These are phyloP conservation scores for Lactarius evosmus DNA, from an alignment of 768 basidiomycete genomes.

Conservation along the genomic window DNA sequence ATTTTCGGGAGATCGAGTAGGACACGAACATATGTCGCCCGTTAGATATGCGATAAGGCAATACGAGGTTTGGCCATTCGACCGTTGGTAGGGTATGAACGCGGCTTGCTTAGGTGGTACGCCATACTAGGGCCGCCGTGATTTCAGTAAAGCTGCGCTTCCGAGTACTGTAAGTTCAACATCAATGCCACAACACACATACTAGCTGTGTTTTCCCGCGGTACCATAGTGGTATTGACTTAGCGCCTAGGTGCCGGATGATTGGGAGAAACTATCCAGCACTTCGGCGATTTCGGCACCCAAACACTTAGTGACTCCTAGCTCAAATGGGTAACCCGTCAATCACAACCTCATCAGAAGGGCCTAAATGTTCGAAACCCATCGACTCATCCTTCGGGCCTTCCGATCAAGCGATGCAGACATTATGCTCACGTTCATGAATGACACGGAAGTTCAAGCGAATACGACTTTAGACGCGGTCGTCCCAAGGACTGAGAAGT, in stretches of 20 bases:
- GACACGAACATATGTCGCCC: neutral
- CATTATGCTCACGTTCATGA: neutral
- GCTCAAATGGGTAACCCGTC: neutral
- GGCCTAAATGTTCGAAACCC: conserved; percentile 1
- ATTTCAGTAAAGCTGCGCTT: neutral
- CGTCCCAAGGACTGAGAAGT: conserved; percentile 7
- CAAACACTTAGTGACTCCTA: neutral
- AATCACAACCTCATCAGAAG: neutral
- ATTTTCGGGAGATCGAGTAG: neutral
- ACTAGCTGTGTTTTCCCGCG: neutral
- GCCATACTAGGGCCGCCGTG: neutral
- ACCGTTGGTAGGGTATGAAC: neutral
- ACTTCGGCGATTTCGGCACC: neutral
- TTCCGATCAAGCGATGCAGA: conserved; percentile 6
- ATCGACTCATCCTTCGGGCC: conserved; percentile 3
- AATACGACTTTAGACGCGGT: neutral
- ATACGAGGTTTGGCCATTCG: neutral
- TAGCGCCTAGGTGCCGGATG: neutral
- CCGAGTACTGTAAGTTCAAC: neutral
- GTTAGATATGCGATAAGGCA: neutral
- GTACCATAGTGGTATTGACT: neutral
- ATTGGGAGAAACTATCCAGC: neutral
- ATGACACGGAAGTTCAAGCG: neutral
- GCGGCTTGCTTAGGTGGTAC: neutral
- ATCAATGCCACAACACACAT: neutral